A percentile compares a stretch with the other conserved stretches of the same genome.
These are phyloP conservation scores for Backusella sp. DNA, from an alignment of 192 early-diverging fungal genomes.

Conservation along the genomic window DNA sequence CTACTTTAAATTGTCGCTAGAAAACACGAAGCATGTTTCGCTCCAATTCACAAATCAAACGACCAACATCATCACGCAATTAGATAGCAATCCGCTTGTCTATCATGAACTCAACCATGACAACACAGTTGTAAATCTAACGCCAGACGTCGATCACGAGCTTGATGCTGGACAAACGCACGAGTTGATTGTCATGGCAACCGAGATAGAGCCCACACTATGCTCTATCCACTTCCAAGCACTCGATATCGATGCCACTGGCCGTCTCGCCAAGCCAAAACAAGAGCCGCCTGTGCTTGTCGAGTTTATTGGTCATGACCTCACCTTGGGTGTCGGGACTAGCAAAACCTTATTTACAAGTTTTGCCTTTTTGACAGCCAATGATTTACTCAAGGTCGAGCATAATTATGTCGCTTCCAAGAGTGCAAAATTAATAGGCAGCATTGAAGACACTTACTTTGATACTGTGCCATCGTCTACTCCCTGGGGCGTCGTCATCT, in stretches of 20 bases:
- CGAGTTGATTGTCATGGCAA: slow-evolving; percentile 14
- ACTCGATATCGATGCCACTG: neutral
- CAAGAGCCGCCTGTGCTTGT: slow-evolving; percentile 2
- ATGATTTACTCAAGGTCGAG: slow-evolving; percentile 16
- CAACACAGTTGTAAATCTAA: neutral
- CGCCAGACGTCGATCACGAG: neutral
- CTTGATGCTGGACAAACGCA: slow-evolving; percentile 5
- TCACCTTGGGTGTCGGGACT: slow-evolving; percentile 13
- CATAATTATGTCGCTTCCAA: slow-evolving; percentile 21
- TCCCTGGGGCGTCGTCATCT: slow-evolving; percentile 12
- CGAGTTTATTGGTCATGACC: slow-evolving; percentile 29
- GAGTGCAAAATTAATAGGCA: slow-evolving; percentile 12
- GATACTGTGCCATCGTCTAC: slow-evolving; percentile 9
- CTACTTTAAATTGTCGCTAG: slow-evolving; percentile 18
- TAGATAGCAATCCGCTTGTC: neutral
- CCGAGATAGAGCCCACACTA: neutral
- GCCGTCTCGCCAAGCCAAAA: neutral
- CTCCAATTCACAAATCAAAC: slow-evolving; percentile 11
- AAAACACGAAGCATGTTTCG: neutral
- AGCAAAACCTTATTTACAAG: slow-evolving; percentile 18
- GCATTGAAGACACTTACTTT: slow-evolving; percentile 26
- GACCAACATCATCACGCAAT: neutral
- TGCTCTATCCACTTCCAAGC: neutral
- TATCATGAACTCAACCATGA: neutral
- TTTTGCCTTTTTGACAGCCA: slow-evolving; percentile 22